These are phyloP conservation scores for Fusarium metavorans DNA, from an alignment of 2,329 filamentous ascomycete genomes.

Conservation along the genomic window DNA sequence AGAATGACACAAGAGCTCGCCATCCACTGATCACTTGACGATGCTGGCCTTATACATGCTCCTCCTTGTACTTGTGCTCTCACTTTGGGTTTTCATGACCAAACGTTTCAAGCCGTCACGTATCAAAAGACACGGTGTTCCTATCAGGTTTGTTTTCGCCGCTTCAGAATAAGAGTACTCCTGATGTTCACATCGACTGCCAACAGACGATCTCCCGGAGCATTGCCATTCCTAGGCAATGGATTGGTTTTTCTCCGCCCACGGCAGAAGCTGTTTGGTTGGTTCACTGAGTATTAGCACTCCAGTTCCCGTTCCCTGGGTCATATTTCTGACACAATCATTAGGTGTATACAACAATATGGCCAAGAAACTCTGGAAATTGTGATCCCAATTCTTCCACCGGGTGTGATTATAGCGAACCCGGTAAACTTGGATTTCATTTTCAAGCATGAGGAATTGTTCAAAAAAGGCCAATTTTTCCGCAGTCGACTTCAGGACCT, in stretches of 20 bases:
- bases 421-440: neutral
- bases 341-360: neutral
- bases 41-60: neutral
- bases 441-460: neutral
- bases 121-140: neutral
- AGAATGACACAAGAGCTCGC: neutral
- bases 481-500: neutral
- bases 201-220: neutral
- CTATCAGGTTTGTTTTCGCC: neutral
- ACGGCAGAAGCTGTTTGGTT: neutral
- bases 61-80: neutral
- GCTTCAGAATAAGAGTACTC: neutral
- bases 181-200: neutral
- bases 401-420: neutral
- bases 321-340: neutral
- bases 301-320: neutral
- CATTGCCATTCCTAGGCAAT: neutral
- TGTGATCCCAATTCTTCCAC: neutral
- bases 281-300: neutral
- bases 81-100: neutral
- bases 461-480: conserved; percentile 10
- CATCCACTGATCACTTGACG: neutral
- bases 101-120: neutral
- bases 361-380: neutral
- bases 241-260: neutral